Conservation (phyloP, 768 basidiomycete genomes). For the Mycena chlorophos region DNA sequence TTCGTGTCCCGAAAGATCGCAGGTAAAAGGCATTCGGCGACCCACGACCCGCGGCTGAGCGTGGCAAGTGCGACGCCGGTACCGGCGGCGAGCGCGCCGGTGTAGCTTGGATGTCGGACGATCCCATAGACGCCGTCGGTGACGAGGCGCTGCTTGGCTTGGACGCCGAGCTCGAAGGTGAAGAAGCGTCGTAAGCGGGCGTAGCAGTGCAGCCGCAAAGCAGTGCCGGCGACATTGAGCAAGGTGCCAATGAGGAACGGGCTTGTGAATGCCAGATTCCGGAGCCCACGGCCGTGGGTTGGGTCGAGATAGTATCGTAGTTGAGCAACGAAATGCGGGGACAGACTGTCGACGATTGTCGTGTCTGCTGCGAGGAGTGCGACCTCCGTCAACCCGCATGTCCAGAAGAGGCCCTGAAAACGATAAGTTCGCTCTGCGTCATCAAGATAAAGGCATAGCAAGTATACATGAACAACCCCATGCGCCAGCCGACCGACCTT, state of each 20-base stretch:
- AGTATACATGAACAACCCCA: conserved; percentile 5
- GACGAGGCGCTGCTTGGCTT: conserved; percentile 28
- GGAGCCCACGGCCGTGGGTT: too few relatives aligned
- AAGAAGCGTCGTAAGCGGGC: conserved; percentile 31
- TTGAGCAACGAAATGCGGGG: too few relatives aligned
- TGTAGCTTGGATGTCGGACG: conserved; percentile 34
- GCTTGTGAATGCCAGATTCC: background rate
- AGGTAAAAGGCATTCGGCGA: conserved; percentile 12
- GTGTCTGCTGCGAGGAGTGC: conserved; percentile 20
- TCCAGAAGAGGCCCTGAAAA: conserved; percentile 23
- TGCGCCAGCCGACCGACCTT: conserved; percentile 24
- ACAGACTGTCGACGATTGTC: too few relatives aligned
- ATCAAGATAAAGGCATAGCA: background rate
- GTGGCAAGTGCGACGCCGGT: conserved; percentile 22
- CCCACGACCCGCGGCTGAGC: conserved; percentile 20
- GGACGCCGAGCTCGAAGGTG: conserved; percentile 41
- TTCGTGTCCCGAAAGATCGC: too few relatives aligned
- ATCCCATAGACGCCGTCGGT: conserved; percentile 29
- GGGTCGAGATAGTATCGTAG: too few relatives aligned
- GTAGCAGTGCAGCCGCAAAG: conserved; percentile 26
- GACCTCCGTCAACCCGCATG: conserved; percentile 23
- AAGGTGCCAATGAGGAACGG: conserved; percentile 1
- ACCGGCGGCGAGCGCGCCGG: conserved; percentile 22
- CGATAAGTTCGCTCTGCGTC: background rate
- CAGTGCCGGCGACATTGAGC: background rate